Conservation (phyloP, 2,329 filamentous ascomycete genomes). For the Pyricularia sp. region DNA sequence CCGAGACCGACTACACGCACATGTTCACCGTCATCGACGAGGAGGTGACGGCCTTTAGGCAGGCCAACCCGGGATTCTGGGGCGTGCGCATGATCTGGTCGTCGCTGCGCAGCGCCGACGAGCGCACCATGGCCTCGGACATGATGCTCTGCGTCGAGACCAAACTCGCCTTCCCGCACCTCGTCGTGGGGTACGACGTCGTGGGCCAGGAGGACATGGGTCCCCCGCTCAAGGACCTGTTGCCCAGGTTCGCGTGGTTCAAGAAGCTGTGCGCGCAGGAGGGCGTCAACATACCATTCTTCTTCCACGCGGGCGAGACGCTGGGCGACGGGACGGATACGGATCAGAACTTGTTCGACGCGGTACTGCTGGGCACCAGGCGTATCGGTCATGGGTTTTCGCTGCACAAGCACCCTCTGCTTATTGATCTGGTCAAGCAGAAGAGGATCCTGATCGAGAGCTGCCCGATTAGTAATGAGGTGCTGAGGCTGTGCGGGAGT, state of each 20-base stretch:
- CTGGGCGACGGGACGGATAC: constrained; percentile 65
- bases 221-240: constrained; percentile 63
- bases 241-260: constrained; percentile 91
- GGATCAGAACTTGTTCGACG: constrained; percentile 81
- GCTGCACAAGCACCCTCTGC: constrained; percentile 81
- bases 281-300: constrained; percentile 76
- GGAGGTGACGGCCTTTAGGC: constrained; percentile 68
- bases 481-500: constrained; percentile 15
- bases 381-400: constrained; percentile 86
- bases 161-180: constrained; percentile 68
- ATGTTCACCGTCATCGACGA: constrained; percentile 69
- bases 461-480: constrained; percentile 86
- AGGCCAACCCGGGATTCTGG: constrained; percentile 69
- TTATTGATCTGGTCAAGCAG: constrained; percentile 82
- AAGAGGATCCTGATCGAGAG: constrained; percentile 82
- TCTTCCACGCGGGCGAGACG: constrained; percentile 90
- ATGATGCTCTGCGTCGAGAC: constrained; percentile 84
- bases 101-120: constrained; percentile 53
- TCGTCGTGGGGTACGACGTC: constrained; percentile 81
- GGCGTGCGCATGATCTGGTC: constrained; percentile 83
- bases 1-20: constrained; percentile 58
- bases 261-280: constrained; percentile 72
- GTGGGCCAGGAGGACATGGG: constrained; percentile 82
- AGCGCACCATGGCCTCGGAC: constrained; percentile 59
- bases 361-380: constrained; percentile 74